Evolutionary conservation across 345 rosid genomes (phyloP).

Genomic region (Murraya paniculata): DNA sequence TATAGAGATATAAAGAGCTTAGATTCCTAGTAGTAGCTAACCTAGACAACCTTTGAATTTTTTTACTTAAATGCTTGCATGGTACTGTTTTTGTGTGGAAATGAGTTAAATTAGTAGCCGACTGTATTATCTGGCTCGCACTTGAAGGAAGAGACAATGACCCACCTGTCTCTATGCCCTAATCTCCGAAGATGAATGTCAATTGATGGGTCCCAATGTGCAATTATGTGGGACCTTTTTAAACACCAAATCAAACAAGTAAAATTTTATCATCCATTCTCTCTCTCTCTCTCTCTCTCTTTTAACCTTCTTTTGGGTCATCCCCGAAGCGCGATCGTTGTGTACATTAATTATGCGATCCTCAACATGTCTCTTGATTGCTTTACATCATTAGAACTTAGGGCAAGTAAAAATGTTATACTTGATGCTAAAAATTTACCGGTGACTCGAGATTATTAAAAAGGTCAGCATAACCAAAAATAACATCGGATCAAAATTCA

Average conservation of each 20-base stretch:
- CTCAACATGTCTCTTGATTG: too few relatives aligned
- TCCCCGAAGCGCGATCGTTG: background rate
- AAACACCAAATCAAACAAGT: background rate
- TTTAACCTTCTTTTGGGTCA: too few relatives aligned
- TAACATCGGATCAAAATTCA: too few relatives aligned
- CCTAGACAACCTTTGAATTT: conserved; percentile 2
- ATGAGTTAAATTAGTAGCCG: background rate
- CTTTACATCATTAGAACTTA: too few relatives aligned
- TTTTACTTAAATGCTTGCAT: conserved; percentile 21
- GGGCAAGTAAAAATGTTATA: too few relatives aligned
- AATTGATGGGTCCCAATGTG: conserved; percentile 5
- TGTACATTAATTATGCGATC: background rate
- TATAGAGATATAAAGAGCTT: conserved; percentile 25
- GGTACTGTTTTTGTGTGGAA: conserved; percentile 12
- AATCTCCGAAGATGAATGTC: background rate
- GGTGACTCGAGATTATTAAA: too few relatives aligned
- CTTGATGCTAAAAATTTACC: too few relatives aligned
- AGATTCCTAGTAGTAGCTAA: conserved; percentile 14
- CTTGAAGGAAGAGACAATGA: conserved; percentile 12
- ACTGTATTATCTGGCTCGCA: conserved; percentile 31
- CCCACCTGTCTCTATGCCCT: conserved; percentile 8
- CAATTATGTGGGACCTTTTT: background rate
- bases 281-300: too few relatives aligned
- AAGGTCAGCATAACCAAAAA: too few relatives aligned
- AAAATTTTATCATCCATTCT: conserved; percentile 4